Conservation (phyloP, 2,329 filamentous ascomycete genomes). For the Nigrospora sphaerica region DNA sequence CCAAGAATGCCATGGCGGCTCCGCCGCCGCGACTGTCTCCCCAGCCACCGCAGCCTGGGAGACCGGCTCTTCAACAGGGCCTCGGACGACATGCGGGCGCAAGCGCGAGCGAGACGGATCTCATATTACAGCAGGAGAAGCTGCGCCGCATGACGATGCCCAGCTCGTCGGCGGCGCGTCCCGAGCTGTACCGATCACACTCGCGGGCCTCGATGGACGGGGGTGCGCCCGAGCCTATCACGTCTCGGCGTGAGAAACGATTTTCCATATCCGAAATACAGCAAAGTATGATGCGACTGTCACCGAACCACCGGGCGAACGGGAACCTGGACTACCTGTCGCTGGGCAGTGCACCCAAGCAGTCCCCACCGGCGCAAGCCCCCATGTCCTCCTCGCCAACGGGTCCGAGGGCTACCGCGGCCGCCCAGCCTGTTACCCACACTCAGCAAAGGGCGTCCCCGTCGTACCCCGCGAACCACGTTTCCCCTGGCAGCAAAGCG, state of each 20-base stretch:
- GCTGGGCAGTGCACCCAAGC: slow-evolving; percentile 33
- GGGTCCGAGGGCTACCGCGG: slow-evolving; percentile 32
- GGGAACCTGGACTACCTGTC: slow-evolving; percentile 55
- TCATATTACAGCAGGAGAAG: slow-evolving; percentile 49
- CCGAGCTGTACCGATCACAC: slow-evolving; percentile 31
- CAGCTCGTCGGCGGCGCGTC: slow-evolving; percentile 22
- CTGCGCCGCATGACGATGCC: slow-evolving; percentile 50
- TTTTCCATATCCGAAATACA: slow-evolving; percentile 37
- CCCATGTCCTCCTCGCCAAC: slow-evolving; percentile 44
- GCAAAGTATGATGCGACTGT: slow-evolving; percentile 27
- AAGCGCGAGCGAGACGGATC: slow-evolving; percentile 45
- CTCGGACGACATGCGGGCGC: slow-evolving; percentile 33
- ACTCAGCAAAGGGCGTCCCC: slow-evolving; percentile 24
- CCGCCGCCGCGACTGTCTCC: slow-evolving; percentile 28
- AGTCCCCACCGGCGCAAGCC: slow-evolving; percentile 11
- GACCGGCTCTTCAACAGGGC: slow-evolving; percentile 25
- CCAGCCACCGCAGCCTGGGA: slow-evolving; percentile 2
- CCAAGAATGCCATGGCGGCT: slow-evolving; percentile 30
- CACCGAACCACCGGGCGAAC: slow-evolving; percentile 23
- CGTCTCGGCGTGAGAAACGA: slow-evolving; percentile 39
- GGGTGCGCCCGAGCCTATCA: slow-evolving; percentile 26
- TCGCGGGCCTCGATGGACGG: slow-evolving; percentile 44
- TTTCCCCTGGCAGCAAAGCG: slow-evolving; percentile 26
- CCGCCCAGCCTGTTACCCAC: slow-evolving; percentile 14
- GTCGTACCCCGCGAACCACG: slow-evolving; percentile 23